Conservation (phyloP, 805 yeast genomes). For the Ascoidea tarda region DNA sequence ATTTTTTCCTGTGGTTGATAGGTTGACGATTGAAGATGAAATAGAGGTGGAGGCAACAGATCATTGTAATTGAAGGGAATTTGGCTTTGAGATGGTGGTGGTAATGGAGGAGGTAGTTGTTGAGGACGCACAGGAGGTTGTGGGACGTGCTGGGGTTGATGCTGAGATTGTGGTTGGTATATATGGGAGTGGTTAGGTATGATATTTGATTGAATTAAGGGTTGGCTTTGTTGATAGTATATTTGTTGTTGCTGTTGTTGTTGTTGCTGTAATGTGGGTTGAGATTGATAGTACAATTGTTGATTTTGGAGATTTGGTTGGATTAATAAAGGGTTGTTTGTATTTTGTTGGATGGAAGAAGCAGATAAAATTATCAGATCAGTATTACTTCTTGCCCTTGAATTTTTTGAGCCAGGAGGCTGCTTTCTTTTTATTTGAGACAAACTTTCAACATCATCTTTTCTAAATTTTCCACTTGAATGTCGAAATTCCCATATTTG, state of each 20-base stretch:
- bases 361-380: constrained; percentile 8
- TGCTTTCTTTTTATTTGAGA: constrained; percentile 65
- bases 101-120: background rate
- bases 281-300: constrained; percentile 10
- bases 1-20: background rate
- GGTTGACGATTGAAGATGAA: background rate
- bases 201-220: background rate
- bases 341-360: background rate
- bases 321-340: background rate
- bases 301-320: constrained; percentile 11
- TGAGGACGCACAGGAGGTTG: background rate
- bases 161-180: constrained; percentile 4
- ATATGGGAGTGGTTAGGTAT: constrained; percentile 5
- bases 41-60: background rate
- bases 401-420: constrained; percentile 1
- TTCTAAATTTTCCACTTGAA: constrained; percentile 59
- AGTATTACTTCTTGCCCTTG: constrained; percentile 27
- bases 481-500: constrained; percentile 81
- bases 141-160: constrained; percentile 2
- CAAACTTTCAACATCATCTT: constrained; percentile 67
- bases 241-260: constrained; percentile 6
- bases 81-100: background rate
- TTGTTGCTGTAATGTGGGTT: constrained; percentile 6
- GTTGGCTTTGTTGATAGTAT: constrained; percentile 8
- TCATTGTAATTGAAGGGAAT: background rate